These are phyloP conservation scores for Urochloa ruziziensis DNA, from an alignment of 176 grass and related monocot genomes.

Conservation along the genomic window DNA sequence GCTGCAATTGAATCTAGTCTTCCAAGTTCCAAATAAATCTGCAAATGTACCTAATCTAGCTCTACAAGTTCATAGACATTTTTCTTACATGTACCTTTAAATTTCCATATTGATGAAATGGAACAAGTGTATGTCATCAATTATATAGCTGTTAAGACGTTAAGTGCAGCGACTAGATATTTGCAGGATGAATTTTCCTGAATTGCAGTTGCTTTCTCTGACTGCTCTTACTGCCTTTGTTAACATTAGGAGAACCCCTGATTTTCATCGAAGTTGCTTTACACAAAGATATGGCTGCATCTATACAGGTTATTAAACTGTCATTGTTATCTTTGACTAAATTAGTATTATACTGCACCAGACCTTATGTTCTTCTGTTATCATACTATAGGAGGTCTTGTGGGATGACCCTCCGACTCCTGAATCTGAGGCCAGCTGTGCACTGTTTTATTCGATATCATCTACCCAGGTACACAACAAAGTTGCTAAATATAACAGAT, in stretches of 20 bases:
- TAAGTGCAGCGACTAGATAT: neutral
- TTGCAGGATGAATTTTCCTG: neutral
- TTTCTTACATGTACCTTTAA: neutral
- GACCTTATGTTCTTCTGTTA: conserved; percentile 18
- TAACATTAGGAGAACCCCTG: conserved; percentile 73
- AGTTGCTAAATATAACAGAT: conserved; percentile 12
- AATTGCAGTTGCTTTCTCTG: neutral
- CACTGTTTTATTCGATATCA: conserved; percentile 96
- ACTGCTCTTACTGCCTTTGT: conserved; percentile 14
- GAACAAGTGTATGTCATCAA: neutral
- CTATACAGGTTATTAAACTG: conserved; percentile 68
- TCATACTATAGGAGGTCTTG: conserved; percentile 77
- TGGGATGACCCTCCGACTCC: conserved; percentile 86
- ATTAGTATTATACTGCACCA: neutral
- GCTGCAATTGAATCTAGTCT: neutral
- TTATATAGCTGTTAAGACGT: neutral
- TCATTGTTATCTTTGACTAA: conserved; percentile 13
- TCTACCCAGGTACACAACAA: conserved; percentile 87
- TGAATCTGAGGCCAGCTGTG: conserved; percentile 85
- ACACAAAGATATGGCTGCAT: conserved; percentile 77
- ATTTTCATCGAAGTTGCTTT: conserved; percentile 98
- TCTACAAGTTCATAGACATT: neutral
- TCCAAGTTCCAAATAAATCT: neutral
- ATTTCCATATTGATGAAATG: neutral
- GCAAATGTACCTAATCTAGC: neutral